Base-by-base conservation (phyloP, 192 early-diverging fungal genomes). In the Thamnidium elegans region DNA sequence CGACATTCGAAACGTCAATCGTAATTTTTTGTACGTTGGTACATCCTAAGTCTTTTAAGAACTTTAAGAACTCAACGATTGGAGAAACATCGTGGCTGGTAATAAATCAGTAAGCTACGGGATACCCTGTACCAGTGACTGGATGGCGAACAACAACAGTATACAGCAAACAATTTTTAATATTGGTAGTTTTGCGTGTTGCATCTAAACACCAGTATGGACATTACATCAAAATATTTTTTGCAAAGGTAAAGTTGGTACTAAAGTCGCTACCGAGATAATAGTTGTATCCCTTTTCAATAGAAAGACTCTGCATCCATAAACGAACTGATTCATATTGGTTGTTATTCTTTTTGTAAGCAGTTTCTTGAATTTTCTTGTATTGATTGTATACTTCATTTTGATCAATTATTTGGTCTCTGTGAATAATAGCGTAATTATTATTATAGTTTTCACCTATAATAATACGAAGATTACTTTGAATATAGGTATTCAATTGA, bases 191-290 rank as follows among this genome's bases (percentile, higher is more conserved):
- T 31, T 53, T 53, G 23, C 31, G 20, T 8, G 51, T 53, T 6
- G 51, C 51, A 53, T 53, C 20, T 31, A 53, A 53, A 8, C 26
- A 53, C 51, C 51, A 53, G 9, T 53, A 53, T 31, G 51, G 23
- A 10, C 51, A 13, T 32, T 53, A 26, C 5, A 31, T n/a, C n/a
- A n/a, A n/a, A n/a, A n/a, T n/a, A n/a, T n/a, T n/a, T n/a, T n/a
- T n/a, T n/a, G n/a, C n/a, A n/a, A n/a, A n/a, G n/a, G n/a, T n/a
- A n/a, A n/a, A n/a, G n/a, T n/a, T n/a, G n/a, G n/a, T n/a, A n/a
- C n/a, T n/a, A n/a, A n/a, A n/a, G n/a, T n/a, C n/a, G n/a, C n/a
- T n/a, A n/a, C n/a, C n/a, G n/a, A n/a, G n/a, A n/a, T n/a, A n/a
- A n/a, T n/a, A n/a, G n/a, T n/a, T n/a, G n/a, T n/a, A n/a, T n/a